A percentile compares a stretch with the other conserved stretches of the same genome.
phyloP scores from a whole-genome alignment of 768 basidiomycete species.

The Rhizopogon vinicolor region DNA sequence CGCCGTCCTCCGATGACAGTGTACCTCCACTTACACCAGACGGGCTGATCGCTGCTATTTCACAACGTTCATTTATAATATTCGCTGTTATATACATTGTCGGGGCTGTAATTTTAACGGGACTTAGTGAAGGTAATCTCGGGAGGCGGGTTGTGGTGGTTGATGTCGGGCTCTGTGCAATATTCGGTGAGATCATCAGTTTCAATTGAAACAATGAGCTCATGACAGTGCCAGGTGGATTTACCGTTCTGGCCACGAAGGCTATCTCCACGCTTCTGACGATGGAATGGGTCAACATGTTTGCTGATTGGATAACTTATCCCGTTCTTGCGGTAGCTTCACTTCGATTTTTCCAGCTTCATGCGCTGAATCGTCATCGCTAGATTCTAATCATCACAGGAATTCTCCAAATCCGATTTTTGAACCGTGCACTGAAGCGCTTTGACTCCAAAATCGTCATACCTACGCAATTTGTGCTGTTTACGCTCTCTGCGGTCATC shows the following conservation, averaged over 20 bases:
- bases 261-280: constrained; percentile 85
- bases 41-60: constrained; percentile 63
- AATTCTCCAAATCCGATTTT: constrained; percentile 78
- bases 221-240: constrained; percentile 56
- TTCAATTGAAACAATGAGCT: background rate
- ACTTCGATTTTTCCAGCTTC: background rate
- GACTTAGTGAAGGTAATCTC: constrained; percentile 57
- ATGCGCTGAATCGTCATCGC: constrained; percentile 7
- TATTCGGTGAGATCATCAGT: constrained; percentile 54
- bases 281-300: constrained; percentile 69
- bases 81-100: constrained; percentile 65
- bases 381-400: constrained; percentile 73
- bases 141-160: constrained; percentile 74
- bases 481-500: constrained; percentile 88
- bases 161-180: constrained; percentile 84
- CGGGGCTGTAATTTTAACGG: constrained; percentile 51
- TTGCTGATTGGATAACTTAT: constrained; percentile 80
- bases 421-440: constrained; percentile 84
- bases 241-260: constrained; percentile 92
- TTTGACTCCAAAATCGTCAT: constrained; percentile 96
- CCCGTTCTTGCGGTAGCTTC: constrained; percentile 62
- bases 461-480: constrained; percentile 92
- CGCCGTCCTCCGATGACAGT: constrained; percentile 65
- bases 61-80: constrained; percentile 66
- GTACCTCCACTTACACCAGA: constrained; percentile 53